A percentile compares a stretch with the other conserved stretches of the same genome.
Conservation (phyloP, 768 basidiomycete species). For the Gautieria morchelliformis region DNA sequence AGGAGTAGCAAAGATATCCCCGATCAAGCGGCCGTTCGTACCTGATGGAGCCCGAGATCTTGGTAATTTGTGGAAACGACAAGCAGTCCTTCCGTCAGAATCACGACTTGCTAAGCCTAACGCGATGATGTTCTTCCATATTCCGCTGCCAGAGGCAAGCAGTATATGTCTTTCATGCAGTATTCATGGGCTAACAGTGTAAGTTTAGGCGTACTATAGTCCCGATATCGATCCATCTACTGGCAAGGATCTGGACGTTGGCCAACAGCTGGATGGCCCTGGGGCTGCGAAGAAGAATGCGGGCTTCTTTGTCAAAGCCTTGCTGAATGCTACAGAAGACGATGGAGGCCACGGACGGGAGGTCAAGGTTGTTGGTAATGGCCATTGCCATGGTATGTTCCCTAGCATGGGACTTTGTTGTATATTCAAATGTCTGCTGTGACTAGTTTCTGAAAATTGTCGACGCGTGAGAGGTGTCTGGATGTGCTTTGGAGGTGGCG, state of each 20-base stretch:
- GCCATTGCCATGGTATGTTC: conserved; percentile 74
- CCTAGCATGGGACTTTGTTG: conserved; percentile 8
- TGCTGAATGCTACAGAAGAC: conserved; percentile 65
- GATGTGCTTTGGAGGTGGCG: conserved; percentile 86
- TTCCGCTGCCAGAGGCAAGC: conserved; percentile 53
- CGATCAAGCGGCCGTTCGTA: conserved; percentile 74
- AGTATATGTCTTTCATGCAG: neutral
- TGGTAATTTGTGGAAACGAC: conserved; percentile 54
- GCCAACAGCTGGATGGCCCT: conserved; percentile 44
- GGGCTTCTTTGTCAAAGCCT: conserved; percentile 77
- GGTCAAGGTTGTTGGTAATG: conserved; percentile 84
- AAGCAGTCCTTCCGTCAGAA: conserved; percentile 32
- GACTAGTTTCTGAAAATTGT: conserved; percentile 78
- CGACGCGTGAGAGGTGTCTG: conserved; percentile 78
- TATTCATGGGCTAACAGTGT: neutral
- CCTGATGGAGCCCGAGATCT: conserved; percentile 71
- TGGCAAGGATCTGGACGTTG: conserved; percentile 59
- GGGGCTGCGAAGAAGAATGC: conserved; percentile 64
- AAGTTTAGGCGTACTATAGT: conserved; percentile 49
- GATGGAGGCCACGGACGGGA: conserved; percentile 52
- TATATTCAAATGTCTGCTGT: neutral
- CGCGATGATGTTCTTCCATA: conserved; percentile 96
- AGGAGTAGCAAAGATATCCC: conserved; percentile 42
- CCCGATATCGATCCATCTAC: conserved; percentile 57
- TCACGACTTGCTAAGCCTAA: conserved; percentile 79